Percentiles rank a stretch among this genome's conserved stretches.
Conservation (phyloP, 108 stramenopile genomes). For the Cylindrotheca fusiformis region DNA sequence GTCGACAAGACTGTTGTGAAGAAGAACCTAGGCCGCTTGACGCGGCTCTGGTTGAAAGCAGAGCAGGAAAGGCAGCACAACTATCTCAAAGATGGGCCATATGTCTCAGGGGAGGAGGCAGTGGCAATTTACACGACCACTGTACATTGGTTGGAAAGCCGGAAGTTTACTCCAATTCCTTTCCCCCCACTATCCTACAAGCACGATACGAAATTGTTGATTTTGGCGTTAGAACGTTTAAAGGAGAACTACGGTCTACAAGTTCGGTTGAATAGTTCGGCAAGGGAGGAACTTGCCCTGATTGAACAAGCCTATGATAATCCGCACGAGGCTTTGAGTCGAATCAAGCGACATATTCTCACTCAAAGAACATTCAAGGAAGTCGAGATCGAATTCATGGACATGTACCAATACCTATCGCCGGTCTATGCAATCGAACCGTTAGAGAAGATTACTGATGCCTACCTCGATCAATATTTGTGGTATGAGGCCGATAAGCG, state of each 20-base stretch:
- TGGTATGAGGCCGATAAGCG: slow-evolving; percentile 99
- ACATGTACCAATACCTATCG: slow-evolving; percentile 95
- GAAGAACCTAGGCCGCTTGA: slow-evolving; percentile 98
- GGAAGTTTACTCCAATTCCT: slow-evolving; percentile 98
- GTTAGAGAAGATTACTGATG: slow-evolving; percentile 98
- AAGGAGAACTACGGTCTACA: slow-evolving; percentile 97
- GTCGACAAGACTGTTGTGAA: slow-evolving; percentile 99
- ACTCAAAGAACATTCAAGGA: slow-evolving; percentile 99
- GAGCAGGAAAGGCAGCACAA: slow-evolving; percentile 99
- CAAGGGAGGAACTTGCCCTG: slow-evolving; percentile 96
- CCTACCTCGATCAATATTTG: slow-evolving; percentile 99
- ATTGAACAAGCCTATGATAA: slow-evolving; percentile 99
- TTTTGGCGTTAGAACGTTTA: slow-evolving; percentile 97
- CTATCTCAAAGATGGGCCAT: slow-evolving; percentile 98
- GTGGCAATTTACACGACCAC: slow-evolving; percentile 99
- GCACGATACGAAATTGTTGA: slow-evolving; percentile 99
- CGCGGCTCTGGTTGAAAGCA: slow-evolving; percentile 98
- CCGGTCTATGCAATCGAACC: slow-evolving; percentile 98
- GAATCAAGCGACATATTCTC: slow-evolving; percentile 98
- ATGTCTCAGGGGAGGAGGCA: slow-evolving; percentile 98
- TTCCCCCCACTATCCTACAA: slow-evolving; percentile 99
- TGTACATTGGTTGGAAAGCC: slow-evolving; percentile 99
- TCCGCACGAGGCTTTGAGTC: slow-evolving; percentile 97
- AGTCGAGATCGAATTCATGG: slow-evolving; percentile 98
- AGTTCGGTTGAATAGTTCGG: slow-evolving; percentile 91